Conservation (phyloP, 1,284 basidiomycete genomes). For the Fomitopsis schrenkii region DNA sequence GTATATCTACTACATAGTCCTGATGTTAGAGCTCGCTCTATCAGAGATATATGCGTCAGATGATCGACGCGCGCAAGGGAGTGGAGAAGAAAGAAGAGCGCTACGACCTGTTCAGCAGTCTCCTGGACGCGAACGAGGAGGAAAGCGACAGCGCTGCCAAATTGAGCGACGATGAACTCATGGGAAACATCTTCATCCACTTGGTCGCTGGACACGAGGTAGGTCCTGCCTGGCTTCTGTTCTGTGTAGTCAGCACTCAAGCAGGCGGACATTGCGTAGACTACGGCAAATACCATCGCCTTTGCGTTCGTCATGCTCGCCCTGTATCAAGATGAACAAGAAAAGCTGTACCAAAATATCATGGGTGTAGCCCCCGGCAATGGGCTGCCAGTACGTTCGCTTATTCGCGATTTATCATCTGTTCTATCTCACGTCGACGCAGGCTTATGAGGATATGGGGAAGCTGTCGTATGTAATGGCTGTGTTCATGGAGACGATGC, state of each 20-base stretch:
- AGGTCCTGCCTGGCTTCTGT: background rate
- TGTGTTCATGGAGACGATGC: slow-evolving; percentile 57
- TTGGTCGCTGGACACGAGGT: slow-evolving; percentile 39
- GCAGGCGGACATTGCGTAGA: slow-evolving; percentile 25
- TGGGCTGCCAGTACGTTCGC: slow-evolving; percentile 32
- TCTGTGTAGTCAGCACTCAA: background rate
- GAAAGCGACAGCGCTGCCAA: slow-evolving; percentile 26
- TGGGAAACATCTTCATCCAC: slow-evolving; percentile 46
- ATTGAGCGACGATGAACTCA: slow-evolving; percentile 45
- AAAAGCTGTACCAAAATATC: slow-evolving; percentile 53
- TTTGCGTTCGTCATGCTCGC: slow-evolving; percentile 52
- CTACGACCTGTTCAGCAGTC: slow-evolving; percentile 52
- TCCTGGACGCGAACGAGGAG: slow-evolving; percentile 47
- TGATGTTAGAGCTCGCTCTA: background rate
- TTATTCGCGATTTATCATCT: background rate
- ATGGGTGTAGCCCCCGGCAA: slow-evolving; percentile 37
- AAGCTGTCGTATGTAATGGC: slow-evolving; percentile 41
- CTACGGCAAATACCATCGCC: slow-evolving; percentile 51
- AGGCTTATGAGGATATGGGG: slow-evolving; percentile 46
- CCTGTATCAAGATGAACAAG: slow-evolving; percentile 57
- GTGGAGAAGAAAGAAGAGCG: slow-evolving; percentile 31
- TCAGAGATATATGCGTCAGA: slow-evolving; percentile 45
- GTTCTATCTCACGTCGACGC: too few relatives aligned
- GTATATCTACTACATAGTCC: background rate
- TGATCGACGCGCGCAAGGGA: slow-evolving; percentile 43